phyloP scores from a whole-genome alignment of 345 rosid species.

The Gossypium turneri region DNA sequence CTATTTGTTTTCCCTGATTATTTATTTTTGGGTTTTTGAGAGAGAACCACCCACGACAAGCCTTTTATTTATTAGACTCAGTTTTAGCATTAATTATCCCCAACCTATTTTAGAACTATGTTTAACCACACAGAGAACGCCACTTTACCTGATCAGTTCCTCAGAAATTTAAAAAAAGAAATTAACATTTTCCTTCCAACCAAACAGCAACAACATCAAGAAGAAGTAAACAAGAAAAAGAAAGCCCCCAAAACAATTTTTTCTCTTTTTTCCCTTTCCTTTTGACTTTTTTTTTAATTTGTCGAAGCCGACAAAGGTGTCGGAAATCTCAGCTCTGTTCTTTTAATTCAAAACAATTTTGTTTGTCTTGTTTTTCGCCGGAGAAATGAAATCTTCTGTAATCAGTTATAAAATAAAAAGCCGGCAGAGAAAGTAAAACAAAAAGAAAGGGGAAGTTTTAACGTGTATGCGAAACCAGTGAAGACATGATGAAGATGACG shows the following conservation, averaged over 20 bases:
- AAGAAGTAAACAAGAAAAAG: background rate
- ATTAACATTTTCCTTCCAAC: conserved; percentile 15
- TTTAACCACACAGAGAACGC: background rate
- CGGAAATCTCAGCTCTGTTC: conserved; percentile 13
- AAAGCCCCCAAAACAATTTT: background rate
- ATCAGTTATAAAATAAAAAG: background rate
- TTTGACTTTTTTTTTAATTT: background rate
- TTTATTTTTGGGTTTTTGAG: background rate
- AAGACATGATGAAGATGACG: background rate
- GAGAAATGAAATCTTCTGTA: background rate
- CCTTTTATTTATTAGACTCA: conserved; percentile 32
- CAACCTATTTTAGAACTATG: conserved; percentile 20
- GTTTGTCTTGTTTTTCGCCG: background rate
- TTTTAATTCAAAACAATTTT: background rate
- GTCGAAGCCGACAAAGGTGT: conserved; percentile 27
- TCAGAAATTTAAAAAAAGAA: background rate
- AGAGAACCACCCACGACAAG: background rate
- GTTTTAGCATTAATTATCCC: conserved; percentile 38
- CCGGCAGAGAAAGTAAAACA: background rate
- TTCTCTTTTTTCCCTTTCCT: background rate
- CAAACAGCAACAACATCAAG: conserved; percentile 16
- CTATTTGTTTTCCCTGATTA: background rate
- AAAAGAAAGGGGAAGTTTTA: background rate
- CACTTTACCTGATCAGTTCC: conserved; percentile 23
- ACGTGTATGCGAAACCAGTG: background rate